Evolutionary conservation across 306 rosid genomes (phyloP), one percentile per base, ranked within the genome.

Genomic region (Vigna angularis): DNA sequence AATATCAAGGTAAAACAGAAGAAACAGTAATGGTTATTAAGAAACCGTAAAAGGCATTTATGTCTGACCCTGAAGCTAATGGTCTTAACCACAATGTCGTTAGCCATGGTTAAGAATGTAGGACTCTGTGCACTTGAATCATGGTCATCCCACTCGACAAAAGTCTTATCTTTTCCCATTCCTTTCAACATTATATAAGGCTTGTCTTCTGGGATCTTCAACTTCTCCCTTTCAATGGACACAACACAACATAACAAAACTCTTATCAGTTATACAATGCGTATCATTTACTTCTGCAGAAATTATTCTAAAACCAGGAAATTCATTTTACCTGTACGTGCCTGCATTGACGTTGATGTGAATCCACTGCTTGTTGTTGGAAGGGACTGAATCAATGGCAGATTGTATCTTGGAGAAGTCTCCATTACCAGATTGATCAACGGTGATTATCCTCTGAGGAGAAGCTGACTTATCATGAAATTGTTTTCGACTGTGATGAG

Each of bases 121-220:
- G 97, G 87, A 77, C 97, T 90, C 57, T 86, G 77, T 4, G 67
- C 77, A n/a, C 69, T 34, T 2, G 79, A 48, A 5, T 47, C 72
- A 80, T 90, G 96, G 50, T 92, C 97, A 51, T 75, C 83, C 98
- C 96, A 94, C 12, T 84, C 90, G 38, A 94, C 87, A 6, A 67
- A 18, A 2, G 97, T 92, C 30, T 83, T 30, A 30, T 30, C 32
- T 80, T 52, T 82, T 50, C 89, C 87, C 52, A 56, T 76, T 64
- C 98, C 98, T 83, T 83, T 72, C 9, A 94, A 56, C 36, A 89
- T 53, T 10, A 94, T 88, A 52, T 77, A 72, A 16, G 93, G 96
- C 80, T 92, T 92, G 48, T 89, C 88, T 26, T 20, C 0, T 0
- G 97, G 95, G 28, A 94, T 90, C 1, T 1, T 68, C 73, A 92